A percentile compares a stretch with the other conserved stretches of the same genome.
phyloP scores from a whole-genome alignment of 352 stramenopile genomes.

The Phytophthora rubi region DNA sequence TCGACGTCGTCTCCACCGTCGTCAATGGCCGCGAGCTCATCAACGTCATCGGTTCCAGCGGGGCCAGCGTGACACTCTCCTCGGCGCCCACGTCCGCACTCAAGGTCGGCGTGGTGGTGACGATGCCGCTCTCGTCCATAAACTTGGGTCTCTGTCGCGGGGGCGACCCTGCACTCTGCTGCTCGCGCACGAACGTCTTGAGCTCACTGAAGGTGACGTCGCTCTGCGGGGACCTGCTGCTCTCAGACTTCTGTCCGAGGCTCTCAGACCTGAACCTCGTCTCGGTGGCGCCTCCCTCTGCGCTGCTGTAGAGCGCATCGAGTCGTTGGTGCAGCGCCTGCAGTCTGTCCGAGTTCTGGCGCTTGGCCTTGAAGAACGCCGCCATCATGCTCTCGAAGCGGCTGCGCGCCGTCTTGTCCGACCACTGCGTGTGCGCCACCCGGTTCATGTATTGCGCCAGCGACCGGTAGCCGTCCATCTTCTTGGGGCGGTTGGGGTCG shows the following conservation, averaged over 20 bases:
- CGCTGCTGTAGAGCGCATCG: conserved; percentile 24
- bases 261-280: conserved; percentile 21
- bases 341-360: conserved; percentile 16
- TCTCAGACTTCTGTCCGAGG: conserved; percentile 21
- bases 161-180: conserved; percentile 6
- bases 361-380: conserved; percentile 47
- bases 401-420: conserved; percentile 55
- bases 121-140: conserved; percentile 1
- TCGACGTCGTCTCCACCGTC: not conserved
- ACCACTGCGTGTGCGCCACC: conserved; percentile 44
- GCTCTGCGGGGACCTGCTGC: conserved; percentile 4
- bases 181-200: not conserved
- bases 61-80: not conserved
- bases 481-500: conserved; percentile 47
- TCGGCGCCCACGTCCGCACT: not conserved
- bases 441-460: conserved; percentile 61
- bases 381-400: conserved; percentile 66
- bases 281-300: conserved; percentile 1
- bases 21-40: not conserved
- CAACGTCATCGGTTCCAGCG: not conserved
- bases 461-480: conserved; percentile 58
- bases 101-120: conserved; percentile 12
- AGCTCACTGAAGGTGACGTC: not conserved
- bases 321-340: conserved; percentile 14
- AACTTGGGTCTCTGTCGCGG: conserved; percentile 1